Conservation (phyloP, 345 rosid genomes). For the Ceriops zippeliana region DNA sequence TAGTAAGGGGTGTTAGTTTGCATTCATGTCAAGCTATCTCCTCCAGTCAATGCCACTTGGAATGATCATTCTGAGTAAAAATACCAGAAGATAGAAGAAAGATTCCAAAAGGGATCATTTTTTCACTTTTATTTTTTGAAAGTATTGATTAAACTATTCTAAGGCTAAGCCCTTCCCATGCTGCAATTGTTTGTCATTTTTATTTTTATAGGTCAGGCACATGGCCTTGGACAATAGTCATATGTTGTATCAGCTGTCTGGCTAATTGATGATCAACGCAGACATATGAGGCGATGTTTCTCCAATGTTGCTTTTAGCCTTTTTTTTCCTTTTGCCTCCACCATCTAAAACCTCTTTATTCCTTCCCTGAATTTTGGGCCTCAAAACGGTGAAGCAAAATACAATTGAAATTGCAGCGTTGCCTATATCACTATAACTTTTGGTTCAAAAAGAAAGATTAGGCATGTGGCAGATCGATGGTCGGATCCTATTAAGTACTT, state of each 20-base stretch:
- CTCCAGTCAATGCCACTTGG: conserved; percentile 30
- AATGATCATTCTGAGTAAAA: conserved; percentile 12
- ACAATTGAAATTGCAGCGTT: conserved; percentile 17
- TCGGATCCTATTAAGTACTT: background rate
- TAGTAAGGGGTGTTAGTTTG: conserved; percentile 22
- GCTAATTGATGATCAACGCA: conserved; percentile 10
- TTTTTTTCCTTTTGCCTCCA: background rate
- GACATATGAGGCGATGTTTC: conserved; percentile 35
- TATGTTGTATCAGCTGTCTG: background rate
- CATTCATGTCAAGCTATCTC: conserved; percentile 30
- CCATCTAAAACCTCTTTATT: conserved; percentile 23
- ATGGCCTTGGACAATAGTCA: conserved; percentile 25
- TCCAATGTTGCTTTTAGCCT: conserved; percentile 28
- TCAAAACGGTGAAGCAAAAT: conserved; percentile 23
- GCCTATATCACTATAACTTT: conserved; percentile 16
- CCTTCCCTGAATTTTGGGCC: conserved; percentile 20
- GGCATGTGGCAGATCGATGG: conserved; percentile 29
- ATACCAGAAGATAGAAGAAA: conserved; percentile 4
- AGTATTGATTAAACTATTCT: conserved; percentile 13
- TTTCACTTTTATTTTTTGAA: conserved; percentile 9
- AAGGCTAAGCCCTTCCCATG: background rate
- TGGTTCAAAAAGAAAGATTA: conserved; percentile 3
- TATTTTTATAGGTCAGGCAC: conserved; percentile 27
- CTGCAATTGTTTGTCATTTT: conserved; percentile 16
- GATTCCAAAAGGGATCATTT: conserved; percentile 25